phyloP scores from a whole-genome alignment of 2,329 filamentous ascomycete genomes.

The Colletotrichum liriopes region DNA sequence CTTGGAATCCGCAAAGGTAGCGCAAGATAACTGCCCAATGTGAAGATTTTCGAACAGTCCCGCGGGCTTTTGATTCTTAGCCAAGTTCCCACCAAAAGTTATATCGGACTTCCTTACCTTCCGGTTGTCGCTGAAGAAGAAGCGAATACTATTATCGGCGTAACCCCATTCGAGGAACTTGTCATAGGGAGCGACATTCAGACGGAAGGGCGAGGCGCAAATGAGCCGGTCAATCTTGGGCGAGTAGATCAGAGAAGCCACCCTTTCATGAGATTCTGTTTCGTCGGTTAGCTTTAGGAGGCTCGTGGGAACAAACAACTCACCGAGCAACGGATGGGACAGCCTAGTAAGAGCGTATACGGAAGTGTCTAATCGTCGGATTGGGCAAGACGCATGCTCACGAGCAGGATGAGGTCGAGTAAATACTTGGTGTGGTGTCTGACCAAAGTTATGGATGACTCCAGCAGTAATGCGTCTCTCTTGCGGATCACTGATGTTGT shows the following conservation, averaged over 20 bases:
- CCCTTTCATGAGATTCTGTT: conserved; percentile 79
- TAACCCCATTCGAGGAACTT: conserved; percentile 98
- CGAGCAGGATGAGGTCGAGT: conserved; percentile 83
- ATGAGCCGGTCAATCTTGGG: conserved; percentile 86
- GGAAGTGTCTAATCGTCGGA: conserved; percentile 82
- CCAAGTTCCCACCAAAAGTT: neutral
- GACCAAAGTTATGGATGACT: conserved; percentile 98
- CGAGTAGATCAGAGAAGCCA: conserved; percentile 84
- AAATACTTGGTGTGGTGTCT: conserved; percentile 97
- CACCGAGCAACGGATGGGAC: conserved; percentile 82
- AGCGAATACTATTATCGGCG: conserved; percentile 91
- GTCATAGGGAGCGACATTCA: conserved; percentile 93
- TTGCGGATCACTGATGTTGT: conserved; percentile 89
- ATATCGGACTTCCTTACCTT: conserved; percentile 64
- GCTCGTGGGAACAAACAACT: conserved; percentile 35
- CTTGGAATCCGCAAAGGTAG: conserved; percentile 89
- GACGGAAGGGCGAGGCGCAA: conserved; percentile 85
- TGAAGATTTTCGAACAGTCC: conserved; percentile 96
- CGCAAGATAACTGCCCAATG: conserved; percentile 87
- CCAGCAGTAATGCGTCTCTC: conserved; percentile 92
- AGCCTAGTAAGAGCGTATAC: conserved; percentile 83
- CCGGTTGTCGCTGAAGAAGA: conserved; percentile 87
- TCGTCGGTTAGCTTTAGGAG: conserved; percentile 27
- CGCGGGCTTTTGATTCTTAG: conserved; percentile 67
- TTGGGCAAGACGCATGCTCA: conserved; percentile 76